These are phyloP conservation scores for Polytolypa hystricis DNA, from an alignment of 2,329 filamentous ascomycete species.

Conservation along the genomic window DNA sequence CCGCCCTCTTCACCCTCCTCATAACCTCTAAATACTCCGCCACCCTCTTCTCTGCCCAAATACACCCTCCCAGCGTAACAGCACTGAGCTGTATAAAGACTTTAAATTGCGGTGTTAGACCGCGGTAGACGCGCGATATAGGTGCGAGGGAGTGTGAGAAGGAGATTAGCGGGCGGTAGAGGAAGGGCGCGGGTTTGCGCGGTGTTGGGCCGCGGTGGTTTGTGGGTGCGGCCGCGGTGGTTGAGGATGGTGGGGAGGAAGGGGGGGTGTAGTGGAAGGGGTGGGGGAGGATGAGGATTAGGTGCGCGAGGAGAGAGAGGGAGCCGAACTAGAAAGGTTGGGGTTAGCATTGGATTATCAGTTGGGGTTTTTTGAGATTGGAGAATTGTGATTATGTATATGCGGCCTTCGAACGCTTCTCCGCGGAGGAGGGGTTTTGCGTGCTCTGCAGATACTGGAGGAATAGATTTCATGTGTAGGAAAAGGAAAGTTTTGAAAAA, in stretches of 20 bases:
- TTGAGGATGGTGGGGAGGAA: constrained; percentile 17
- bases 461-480: too few relatives aligned
- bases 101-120: constrained; percentile 40
- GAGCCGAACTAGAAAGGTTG: constrained; percentile 29
- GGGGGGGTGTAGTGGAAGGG: constrained; percentile 29
- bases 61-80: constrained; percentile 39
- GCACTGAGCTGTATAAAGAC: constrained; percentile 37
- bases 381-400: background rate
- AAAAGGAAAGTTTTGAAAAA: constrained; percentile 1
- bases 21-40: constrained; percentile 35
- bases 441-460: too few relatives aligned
- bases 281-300: constrained; percentile 33
- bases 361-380: constrained; percentile 2
- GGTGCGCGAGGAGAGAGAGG: constrained; percentile 35
- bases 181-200: constrained; percentile 19
- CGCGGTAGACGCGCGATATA: constrained; percentile 33
- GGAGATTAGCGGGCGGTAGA: constrained; percentile 34
- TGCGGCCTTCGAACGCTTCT: background rate
- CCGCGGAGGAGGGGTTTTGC: too few relatives aligned
- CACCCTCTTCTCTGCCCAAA: constrained; percentile 38
- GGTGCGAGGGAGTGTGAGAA: constrained; percentile 39
- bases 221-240: constrained; percentile 8
- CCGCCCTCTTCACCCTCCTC: constrained; percentile 30
- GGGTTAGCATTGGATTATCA: background rate
- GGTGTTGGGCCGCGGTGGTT: constrained; percentile 20